Base-by-base conservation (phyloP, 495 filamentous ascomycete genomes). In the Staphylotrichum longicolle region DNA sequence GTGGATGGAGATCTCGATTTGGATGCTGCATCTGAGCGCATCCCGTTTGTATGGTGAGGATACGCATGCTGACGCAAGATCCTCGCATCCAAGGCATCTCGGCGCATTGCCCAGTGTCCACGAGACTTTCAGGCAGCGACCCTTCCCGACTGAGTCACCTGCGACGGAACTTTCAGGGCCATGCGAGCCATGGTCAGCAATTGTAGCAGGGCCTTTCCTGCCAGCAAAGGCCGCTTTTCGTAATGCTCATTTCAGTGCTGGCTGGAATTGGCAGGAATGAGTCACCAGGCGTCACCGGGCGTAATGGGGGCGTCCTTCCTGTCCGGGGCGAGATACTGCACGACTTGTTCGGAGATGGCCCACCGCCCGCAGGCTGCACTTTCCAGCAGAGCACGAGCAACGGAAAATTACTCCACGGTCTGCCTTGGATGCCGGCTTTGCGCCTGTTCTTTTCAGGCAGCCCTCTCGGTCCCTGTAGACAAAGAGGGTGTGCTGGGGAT, bases 241-340 rank as follows among this genome's bases (percentile, higher is more conserved):
- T 60, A n/a, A 60, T 37, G 6, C 49, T 47, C 39, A 54, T 60
- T 54, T 60, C 58, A 12, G 54, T 27, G 42, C 40, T 5, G n/a
- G 15, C 49, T 60, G n/a, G 45, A 58, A 42, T 45, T 9, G 47
- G 58, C 11, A 53, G 2, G 52, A 5, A 46, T 62, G 60, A 62
- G 44, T 62, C 60, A 62, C 44, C 51, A n/a, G 45, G 39, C 2
- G 33, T 39, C 34, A 2, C n/a, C 27, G 30, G 54, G 54, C 40
- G 46, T 12, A 42, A 42, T 6, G 37, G 4, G 6, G 3, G 33
- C 9, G 7, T 44, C n/a, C 10, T 33, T 51, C 33, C 45, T 30
- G 3, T 42, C 12, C 1, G 0, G 41, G 15, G 7, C 51, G 4
- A 49, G 58, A 33, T 62, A 62, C 60, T 62, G 60, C 33, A 39